phyloP scores from a whole-genome alignment of 140 eudicot species.

The Ambrosia hybrid region DNA sequence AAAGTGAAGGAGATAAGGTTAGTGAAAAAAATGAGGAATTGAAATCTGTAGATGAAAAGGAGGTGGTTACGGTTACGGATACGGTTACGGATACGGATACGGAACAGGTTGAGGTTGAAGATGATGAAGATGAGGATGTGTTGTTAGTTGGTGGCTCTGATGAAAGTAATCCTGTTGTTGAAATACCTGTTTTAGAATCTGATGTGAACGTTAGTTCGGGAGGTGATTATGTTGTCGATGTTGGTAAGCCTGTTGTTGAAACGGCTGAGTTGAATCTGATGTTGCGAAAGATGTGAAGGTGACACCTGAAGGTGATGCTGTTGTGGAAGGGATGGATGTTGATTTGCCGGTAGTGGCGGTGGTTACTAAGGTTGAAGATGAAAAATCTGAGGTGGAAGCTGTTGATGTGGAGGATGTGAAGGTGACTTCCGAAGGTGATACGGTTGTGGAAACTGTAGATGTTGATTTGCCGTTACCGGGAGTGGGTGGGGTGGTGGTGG shows the following conservation, averaged over 20 bases:
- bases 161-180: slow-evolving; percentile 21
- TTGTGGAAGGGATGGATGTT: slow-evolving; percentile 18
- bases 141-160: slow-evolving; percentile 32
- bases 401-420: slow-evolving; percentile 28
- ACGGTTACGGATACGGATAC: slow-evolving; percentile 36
- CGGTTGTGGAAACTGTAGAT: slow-evolving; percentile 41
- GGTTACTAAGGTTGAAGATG: slow-evolving; percentile 44
- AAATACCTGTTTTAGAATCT: slow-evolving; percentile 15
- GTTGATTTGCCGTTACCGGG: slow-evolving; percentile 42
- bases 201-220: slow-evolving; percentile 29
- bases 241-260: not conserved
- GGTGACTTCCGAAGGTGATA: slow-evolving; percentile 37
- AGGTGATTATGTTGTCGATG: slow-evolving; percentile 47
- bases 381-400: slow-evolving; percentile 11
- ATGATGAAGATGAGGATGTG: slow-evolving; percentile 34
- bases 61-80: slow-evolving; percentile 14
- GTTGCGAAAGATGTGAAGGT: slow-evolving; percentile 12
- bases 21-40: slow-evolving; percentile 17
- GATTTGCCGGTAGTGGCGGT: slow-evolving; percentile 37
- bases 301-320: slow-evolving; percentile 12
- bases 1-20: slow-evolving; percentile 26
- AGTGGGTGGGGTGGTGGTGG: slow-evolving; percentile 49
- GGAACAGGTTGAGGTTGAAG: slow-evolving; percentile 8
- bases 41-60: not conserved
- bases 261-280: not conserved